Base-by-base conservation (phyloP, 192 early-diverging fungal genomes). In the Rhizophagus sp. region DNA sequence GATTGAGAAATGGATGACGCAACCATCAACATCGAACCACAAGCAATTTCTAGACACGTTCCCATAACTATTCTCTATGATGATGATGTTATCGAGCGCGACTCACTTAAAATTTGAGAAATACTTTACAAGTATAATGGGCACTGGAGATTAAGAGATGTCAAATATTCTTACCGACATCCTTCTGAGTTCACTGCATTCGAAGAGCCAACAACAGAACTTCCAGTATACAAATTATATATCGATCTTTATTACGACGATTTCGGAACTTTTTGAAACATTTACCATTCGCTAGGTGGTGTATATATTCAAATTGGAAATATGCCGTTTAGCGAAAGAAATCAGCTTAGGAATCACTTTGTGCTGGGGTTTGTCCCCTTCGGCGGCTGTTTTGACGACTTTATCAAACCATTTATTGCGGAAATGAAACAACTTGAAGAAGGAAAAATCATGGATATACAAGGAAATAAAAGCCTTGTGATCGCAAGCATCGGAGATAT, bases 351-450 rank as follows among this genome's bases (percentile, higher is more conserved):
- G 36, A 70, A 70, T 22, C 36, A 30, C 11, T 39, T 69, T 2
- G 10, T 69, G 36, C 27, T 69, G 22, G 67, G 67, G 27, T 69
- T 69, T 69, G 67, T 69, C 17, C 67, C 67, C 7, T 69, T 69
- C 25, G 67, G 67, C 2, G 25, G 67, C 11, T 9, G 2, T 13
- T 39, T 69, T 39, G 5, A 69, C 17, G 30, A 69, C 7, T 69
- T 69, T 69, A 36, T 69, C 9, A 6, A 69, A 33, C 67, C 67
- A 25, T 69, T 69, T 39, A 17, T 30, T 69, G 33, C 1, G 25
- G 67, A 69, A 9, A 39, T 69, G 36, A 69, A 39, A 69, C 33
- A 30, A 15, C 6, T 69, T 7, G 13, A 69, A 15, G 17, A 69
- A 36, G 67, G 25, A 0, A 36, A 39, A 17, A 36, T 69, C 8